A percentile compares a stretch with the other conserved stretches of the same genome.
These are phyloP conservation scores for Chenopodium quinoa DNA, from an alignment of 148 eudicot species.

Conservation along the genomic window DNA sequence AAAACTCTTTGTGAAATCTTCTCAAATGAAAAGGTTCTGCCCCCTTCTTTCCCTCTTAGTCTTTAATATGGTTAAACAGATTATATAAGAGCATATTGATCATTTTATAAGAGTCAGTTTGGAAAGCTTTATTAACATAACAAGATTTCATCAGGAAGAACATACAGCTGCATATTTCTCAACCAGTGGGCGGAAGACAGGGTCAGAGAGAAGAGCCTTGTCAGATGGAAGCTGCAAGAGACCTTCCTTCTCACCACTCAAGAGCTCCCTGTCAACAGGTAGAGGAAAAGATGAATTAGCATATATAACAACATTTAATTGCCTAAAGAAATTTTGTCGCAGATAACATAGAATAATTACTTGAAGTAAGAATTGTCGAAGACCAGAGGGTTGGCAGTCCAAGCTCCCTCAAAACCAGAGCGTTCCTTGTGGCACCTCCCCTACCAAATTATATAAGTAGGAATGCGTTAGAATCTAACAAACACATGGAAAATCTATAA, in stretches of 20 bases:
- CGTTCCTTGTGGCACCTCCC: constrained; percentile 99
- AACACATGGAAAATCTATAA: neutral
- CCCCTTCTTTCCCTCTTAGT: too few species aligned
- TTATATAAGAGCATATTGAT: neutral
- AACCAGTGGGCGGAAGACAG: constrained; percentile 74
- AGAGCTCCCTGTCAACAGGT: constrained; percentile 55
- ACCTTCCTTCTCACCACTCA: constrained; percentile 91
- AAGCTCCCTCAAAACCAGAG: constrained; percentile 93
- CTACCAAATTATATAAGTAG: constrained; percentile 28
- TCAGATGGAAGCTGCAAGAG: constrained; percentile 86
- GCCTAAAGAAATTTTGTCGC: neutral
- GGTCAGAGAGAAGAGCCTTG: constrained; percentile 78
- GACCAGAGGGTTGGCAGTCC: constrained; percentile 87
- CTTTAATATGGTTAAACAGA: too few species aligned
- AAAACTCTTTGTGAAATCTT: neutral
- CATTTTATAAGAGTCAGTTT: neutral
- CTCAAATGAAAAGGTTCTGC: neutral
- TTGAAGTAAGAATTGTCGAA: constrained; percentile 87
- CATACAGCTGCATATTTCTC: constrained; percentile 88
- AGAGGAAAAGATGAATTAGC: neutral
- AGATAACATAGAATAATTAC: constrained; percentile 31
- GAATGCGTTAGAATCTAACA: neutral
- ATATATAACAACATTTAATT: neutral
- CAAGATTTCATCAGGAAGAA: neutral
- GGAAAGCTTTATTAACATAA: neutral